phyloP scores from a whole-genome alignment of 495 filamentous ascomycete species.

The Evernia prunastri region DNA sequence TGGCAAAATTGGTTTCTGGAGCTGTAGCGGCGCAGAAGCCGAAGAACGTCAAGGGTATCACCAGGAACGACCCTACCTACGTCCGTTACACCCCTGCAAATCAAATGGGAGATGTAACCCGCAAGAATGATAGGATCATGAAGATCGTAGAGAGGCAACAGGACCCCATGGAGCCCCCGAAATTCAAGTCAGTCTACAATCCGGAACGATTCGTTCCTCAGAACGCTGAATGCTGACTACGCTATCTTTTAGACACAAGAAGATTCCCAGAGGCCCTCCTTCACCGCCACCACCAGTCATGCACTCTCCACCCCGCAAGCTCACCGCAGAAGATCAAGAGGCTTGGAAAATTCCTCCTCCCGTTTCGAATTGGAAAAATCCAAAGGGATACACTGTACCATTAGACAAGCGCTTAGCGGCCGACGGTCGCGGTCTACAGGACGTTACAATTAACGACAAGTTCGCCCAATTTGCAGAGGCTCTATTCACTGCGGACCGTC shows the following conservation, averaged over 20 bases:
- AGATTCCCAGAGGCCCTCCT: constrained; percentile 91
- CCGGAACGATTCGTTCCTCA: not conserved
- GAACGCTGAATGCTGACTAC: not conserved
- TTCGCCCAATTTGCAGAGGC: constrained; percentile 96
- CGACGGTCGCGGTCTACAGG: constrained; percentile 85
- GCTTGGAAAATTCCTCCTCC: constrained; percentile 89
- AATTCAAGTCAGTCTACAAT: constrained; percentile 58
- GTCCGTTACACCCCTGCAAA: constrained; percentile 93
- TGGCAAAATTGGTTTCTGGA: constrained; percentile 73
- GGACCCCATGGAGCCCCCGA: constrained; percentile 97
- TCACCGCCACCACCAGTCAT: constrained; percentile 89
- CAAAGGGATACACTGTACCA: constrained; percentile 95
- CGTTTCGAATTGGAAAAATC: constrained; percentile 98
- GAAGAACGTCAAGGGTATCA: constrained; percentile 77
- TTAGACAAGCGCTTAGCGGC: constrained; percentile 96
- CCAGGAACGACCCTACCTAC: constrained; percentile 80
- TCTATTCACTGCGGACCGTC: constrained; percentile 85
- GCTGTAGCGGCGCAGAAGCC: constrained; percentile 90
- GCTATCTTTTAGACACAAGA: constrained; percentile 55
- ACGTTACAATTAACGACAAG: constrained; percentile 98
- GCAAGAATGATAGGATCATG: constrained; percentile 92
- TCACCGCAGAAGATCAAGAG: constrained; percentile 96
- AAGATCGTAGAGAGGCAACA: constrained; percentile 94
- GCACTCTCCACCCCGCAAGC: constrained; percentile 89
- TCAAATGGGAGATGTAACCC: constrained; percentile 88